phyloP scores from a whole-genome alignment of 148 eudicot species.

The Amaranthus cruentus region DNA sequence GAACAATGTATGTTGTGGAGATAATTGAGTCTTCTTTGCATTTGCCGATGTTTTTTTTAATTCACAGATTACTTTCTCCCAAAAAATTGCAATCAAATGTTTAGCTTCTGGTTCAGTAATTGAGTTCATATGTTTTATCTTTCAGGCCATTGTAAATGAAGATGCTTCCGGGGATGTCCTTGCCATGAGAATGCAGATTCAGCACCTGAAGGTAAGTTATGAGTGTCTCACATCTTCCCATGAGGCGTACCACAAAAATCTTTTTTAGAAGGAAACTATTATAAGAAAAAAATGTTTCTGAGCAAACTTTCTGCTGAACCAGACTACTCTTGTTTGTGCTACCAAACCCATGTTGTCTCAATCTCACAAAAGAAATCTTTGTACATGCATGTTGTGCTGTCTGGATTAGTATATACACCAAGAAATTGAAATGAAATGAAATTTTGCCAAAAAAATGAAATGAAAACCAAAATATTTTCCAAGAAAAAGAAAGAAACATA shows the following conservation, averaged over 20 bases:
- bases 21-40: not conserved
- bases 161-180: constrained; percentile 99
- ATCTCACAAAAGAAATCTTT: not conserved
- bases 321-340: not conserved
- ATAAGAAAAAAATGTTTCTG: not conserved
- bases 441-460: too few relatives aligned
- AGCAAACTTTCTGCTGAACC: not conserved
- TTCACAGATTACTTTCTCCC: not conserved
- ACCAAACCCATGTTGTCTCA: not conserved
- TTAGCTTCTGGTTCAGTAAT: not conserved
- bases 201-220: constrained; percentile 76
- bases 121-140: not conserved
- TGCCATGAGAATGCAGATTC: constrained; percentile 91
- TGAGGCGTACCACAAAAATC: not conserved
- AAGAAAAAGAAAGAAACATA: too few relatives aligned
- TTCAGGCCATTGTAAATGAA: constrained; percentile 91
- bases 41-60: not conserved
- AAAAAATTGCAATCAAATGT: not conserved
- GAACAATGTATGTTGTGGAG: constrained; percentile 67
- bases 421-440: too few relatives aligned
- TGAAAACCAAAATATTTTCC: too few relatives aligned
- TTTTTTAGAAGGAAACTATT: not conserved
- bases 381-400: not conserved
- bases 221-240: not conserved
- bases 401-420: not conserved